A percentile compares a stretch with the other conserved stretches of the same genome.
Evolutionary conservation across 2,329 filamentous ascomycete genomes (phyloP).

Genomic region (Colletotrichum sp.): DNA sequence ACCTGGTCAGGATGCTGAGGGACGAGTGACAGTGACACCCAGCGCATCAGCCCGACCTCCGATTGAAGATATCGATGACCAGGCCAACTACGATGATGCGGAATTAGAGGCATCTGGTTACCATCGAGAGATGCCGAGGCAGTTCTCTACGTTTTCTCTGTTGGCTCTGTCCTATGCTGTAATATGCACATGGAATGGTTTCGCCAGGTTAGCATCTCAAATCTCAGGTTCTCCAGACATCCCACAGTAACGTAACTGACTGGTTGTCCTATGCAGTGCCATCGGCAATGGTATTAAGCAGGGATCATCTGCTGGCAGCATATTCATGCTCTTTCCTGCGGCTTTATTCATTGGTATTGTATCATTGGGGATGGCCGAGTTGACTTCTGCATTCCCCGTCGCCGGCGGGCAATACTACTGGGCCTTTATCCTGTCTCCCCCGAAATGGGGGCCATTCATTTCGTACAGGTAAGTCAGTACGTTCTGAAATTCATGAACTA

Average conservation of each 20-base stretch:
- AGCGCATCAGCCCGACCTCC: neutral
- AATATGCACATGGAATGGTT: slow-evolving; percentile 35
- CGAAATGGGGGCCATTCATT: slow-evolving; percentile 27
- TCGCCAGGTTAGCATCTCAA: slow-evolving; percentile 24
- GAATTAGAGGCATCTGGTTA: slow-evolving; percentile 36
- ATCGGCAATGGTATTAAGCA: slow-evolving; percentile 32
- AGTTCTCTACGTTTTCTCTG: slow-evolving; percentile 31
- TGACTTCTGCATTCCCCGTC: slow-evolving; percentile 30
- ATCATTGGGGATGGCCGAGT: slow-evolving; percentile 30
- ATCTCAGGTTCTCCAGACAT: neutral
- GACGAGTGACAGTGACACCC: neutral
- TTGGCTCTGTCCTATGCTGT: slow-evolving; percentile 32
- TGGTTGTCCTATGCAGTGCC: neutral
- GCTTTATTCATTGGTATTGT: slow-evolving; percentile 31
- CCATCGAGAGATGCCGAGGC: slow-evolving; percentile 32
- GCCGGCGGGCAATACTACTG: slow-evolving; percentile 32
- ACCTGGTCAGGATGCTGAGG: neutral
- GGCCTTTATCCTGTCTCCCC: slow-evolving; percentile 27
- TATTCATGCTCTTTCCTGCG: slow-evolving; percentile 31
- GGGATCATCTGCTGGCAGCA: slow-evolving; percentile 26
- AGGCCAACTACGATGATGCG: slow-evolving; percentile 25
- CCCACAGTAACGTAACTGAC: neutral
- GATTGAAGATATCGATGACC: neutral
- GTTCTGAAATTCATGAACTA: neutral
- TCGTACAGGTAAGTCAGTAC: neutral